phyloP scores from a whole-genome alignment of 257 asterid genomes.

The Ajuga chamaepitys region DNA sequence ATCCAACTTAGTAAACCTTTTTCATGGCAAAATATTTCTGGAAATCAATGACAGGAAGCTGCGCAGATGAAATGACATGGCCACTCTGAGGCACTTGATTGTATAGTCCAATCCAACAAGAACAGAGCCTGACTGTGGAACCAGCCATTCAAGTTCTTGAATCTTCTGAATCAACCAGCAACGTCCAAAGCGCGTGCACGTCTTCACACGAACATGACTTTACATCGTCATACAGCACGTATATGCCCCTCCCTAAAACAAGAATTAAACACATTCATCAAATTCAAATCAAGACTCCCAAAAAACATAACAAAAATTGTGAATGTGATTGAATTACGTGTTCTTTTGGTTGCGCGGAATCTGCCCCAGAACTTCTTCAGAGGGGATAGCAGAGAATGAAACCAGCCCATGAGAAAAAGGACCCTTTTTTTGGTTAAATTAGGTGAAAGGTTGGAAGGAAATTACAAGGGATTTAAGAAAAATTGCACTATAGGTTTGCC shows the following conservation, averaged over 20 bases:
- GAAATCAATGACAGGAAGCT: not conserved
- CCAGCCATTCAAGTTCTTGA: not conserved
- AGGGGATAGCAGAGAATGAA: slow-evolving; percentile 44
- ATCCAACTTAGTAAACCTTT: not conserved
- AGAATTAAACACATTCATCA: not conserved
- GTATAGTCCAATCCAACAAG: not conserved
- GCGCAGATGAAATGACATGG: not conserved
- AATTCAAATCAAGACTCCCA: not conserved
- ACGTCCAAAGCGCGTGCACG: slow-evolving; percentile 62
- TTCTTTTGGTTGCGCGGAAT: slow-evolving; percentile 26
- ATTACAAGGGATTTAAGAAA: not conserved
- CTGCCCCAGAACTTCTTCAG: slow-evolving; percentile 42
- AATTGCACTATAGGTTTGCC: slow-evolving; percentile 16
- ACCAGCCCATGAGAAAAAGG: slow-evolving; percentile 40
- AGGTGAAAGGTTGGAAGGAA: slow-evolving; percentile 28
- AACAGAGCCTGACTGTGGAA: not conserved
- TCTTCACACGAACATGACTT: slow-evolving; percentile 69
- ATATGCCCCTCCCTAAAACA: slow-evolving; percentile 41
- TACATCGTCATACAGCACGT: slow-evolving; percentile 48
- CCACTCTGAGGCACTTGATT: not conserved
- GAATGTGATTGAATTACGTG: slow-evolving; percentile 16
- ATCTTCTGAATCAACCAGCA: slow-evolving; percentile 41
- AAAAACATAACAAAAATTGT: no score
- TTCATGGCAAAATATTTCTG: not conserved
- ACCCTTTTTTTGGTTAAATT: slow-evolving; percentile 3